These are phyloP conservation scores for Gossypium stocksii DNA, from an alignment of 345 rosid species.

Conservation along the genomic window DNA sequence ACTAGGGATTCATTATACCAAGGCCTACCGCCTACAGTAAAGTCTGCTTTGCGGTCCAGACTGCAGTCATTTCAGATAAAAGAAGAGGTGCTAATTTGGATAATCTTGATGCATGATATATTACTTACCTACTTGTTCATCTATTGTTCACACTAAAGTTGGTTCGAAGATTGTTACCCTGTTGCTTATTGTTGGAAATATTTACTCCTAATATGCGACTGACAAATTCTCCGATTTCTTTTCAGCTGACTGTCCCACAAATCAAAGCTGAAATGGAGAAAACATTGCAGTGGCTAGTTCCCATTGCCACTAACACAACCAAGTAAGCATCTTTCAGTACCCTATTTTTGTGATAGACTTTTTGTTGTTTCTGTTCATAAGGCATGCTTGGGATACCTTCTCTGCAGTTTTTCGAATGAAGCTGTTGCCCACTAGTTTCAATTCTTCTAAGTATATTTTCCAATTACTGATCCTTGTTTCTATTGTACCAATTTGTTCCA, in stretches of 20 bases:
- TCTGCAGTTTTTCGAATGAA: not conserved
- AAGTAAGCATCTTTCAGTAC: conserved; percentile 43
- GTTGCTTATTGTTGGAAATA: conserved; percentile 8
- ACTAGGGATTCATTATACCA: conserved; percentile 94
- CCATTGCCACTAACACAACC: conserved; percentile 86
- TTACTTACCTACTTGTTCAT: not conserved
- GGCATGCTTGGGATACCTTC: not conserved
- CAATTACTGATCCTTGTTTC: conserved; percentile 10
- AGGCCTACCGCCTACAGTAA: conserved; percentile 80
- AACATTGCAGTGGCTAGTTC: conserved; percentile 94
- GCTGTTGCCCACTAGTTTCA: not conserved
- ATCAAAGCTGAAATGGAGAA: conserved; percentile 97
- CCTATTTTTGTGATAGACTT: not conserved
- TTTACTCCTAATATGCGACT: conserved; percentile 7
- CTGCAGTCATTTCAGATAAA: conserved; percentile 59
- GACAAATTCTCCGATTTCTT: conserved; percentile 5
- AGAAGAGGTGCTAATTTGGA: conserved; percentile 60
- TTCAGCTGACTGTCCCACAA: conserved; percentile 70
- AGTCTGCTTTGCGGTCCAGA: conserved; percentile 73
- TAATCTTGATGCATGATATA: not conserved
- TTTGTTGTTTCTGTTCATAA: not conserved
- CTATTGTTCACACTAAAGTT: not conserved
- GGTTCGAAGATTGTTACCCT: not conserved
- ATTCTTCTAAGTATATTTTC: not conserved
- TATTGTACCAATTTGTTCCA: conserved; percentile 8